Base-by-base conservation (phyloP, 805 yeast genomes). In the Candida palmyrensis region DNA sequence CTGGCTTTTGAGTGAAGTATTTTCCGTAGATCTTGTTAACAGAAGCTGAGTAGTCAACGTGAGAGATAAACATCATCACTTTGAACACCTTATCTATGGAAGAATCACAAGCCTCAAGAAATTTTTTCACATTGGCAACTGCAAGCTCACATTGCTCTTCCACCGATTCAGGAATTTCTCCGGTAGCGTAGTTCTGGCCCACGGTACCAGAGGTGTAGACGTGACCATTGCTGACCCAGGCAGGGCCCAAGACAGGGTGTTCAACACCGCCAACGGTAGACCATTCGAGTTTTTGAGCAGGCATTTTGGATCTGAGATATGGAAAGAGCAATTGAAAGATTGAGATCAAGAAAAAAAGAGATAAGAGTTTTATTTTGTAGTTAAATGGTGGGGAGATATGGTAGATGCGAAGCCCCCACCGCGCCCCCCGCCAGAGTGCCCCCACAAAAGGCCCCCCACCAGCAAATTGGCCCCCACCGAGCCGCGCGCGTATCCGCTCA, bases 171-270 rank as follows among this genome's bases (percentile, higher is more conserved):
- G 77, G 68, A 17, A 64, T 44, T n/a, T 50, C 49, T 11, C 73
- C 73, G 9, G 62, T 55, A 21, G 54, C 50, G 20, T 54, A 51
- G 38, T 67, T 65, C 18, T 49, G 49, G 14, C 77, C 77, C 11
- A 66, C 56, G 27, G 58, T 52, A 2, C 77, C 79, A n/a, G 76
- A 66, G 7, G 75, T 64, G 53, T 63, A 71, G 14, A 73, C 54
- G 29, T 47, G 48, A 1, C 52, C 52, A 35, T 51, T 51, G 29
- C 44, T 43, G 9, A 38, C 48, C 51, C 49, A 53, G 16, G 58
- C 58, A 11, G 57, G 58, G n/a, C 47, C 53, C 27, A 53, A 42
- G 13, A 49, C 53, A 14, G 58, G 58, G 27, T 53, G 57, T 39
- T 58, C 63, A 31, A 41, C 43, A n/a, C 55, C 57, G 20, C 44